Conservation (phyloP, 2,329 filamentous ascomycete species). For the Trichoderma polysporum region DNA sequence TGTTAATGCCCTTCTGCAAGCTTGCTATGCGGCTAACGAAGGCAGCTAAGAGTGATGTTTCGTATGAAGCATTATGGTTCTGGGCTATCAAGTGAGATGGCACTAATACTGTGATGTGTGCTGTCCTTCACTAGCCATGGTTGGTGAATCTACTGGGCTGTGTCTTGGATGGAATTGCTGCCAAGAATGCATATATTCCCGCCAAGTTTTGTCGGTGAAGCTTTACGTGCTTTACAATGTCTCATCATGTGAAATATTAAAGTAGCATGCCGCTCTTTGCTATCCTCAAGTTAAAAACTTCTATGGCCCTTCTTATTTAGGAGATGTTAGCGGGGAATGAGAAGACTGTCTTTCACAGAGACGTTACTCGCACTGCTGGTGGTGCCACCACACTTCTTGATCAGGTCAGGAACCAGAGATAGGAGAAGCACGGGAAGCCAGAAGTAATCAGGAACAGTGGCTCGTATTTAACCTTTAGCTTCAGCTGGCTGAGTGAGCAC, state of each 20-base stretch:
- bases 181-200: neutral
- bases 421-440: neutral
- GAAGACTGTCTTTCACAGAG: neutral
- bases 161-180: neutral
- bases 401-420: slow-evolving; percentile 11
- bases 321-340: neutral
- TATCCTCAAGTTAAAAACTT: neutral
- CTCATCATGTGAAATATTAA: neutral
- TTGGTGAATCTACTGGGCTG: neutral
- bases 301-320: neutral
- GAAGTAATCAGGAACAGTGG: slow-evolving; percentile 15
- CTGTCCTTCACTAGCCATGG: neutral
- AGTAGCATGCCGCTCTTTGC: neutral
- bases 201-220: neutral
- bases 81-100: neutral
- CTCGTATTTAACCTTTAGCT: slow-evolving; percentile 17
- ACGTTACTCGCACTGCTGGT: neutral
- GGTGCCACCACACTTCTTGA: neutral
- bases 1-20: neutral
- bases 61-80: slow-evolving; percentile 2
- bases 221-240: neutral
- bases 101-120: slow-evolving; percentile 9
- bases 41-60: slow-evolving; percentile 3
- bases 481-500: slow-evolving; percentile 14
- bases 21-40: slow-evolving; percentile 1